Base-by-base conservation (phyloP, 2,329 filamentous ascomycete genomes). In the Sclerotinia trifoliorum region DNA sequence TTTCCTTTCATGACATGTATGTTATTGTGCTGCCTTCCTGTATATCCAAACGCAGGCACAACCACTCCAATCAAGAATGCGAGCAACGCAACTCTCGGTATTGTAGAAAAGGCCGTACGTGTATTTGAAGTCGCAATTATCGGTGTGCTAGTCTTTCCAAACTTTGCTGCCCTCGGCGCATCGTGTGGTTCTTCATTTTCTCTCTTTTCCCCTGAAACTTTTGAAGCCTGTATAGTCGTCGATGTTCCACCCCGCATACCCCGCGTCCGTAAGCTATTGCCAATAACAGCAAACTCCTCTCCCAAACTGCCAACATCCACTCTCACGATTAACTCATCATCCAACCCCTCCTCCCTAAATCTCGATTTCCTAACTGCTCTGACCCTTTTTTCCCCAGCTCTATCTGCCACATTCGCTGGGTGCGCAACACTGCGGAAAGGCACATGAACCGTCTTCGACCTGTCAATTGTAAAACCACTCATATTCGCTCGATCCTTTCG, bases 31-130 rank as follows among this genome's bases (percentile, higher is more conserved):
- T 78, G 48, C 79, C 80, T 76, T 17, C 80, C 81, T 68, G 77
- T 62, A 66, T 74, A 73, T 44, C 80, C 78, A 73, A 81, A 83
- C 6, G 80, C 78, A 7, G 84, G 83, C 49, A 86, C 75, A 62
- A 86, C 77, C 63, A 86, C 75, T 46, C 83, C 83, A 66, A 86
- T 81, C 69, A 86, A 76, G 63, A 86, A 71, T 17, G 79, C 82
- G 70, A 85, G 78, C 77, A 84, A 79, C 24, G 83, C 79, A 70
- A 84, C 74, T 64, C 81, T 80, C 46, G 82, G 79, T 7, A 84
- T 66, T 19, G 80, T 79, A 2, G 79, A 75, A 54, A 81, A 76
- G 29, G 80, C 75, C 29, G 80, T 76, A 60, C 82, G 80, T 63
- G 80, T 79, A 74, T 79, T 81, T 15, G 82, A 80, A 60, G 79